These are phyloP conservation scores for Pholiota conissans DNA, from an alignment of 768 basidiomycete genomes.

Conservation along the genomic window DNA sequence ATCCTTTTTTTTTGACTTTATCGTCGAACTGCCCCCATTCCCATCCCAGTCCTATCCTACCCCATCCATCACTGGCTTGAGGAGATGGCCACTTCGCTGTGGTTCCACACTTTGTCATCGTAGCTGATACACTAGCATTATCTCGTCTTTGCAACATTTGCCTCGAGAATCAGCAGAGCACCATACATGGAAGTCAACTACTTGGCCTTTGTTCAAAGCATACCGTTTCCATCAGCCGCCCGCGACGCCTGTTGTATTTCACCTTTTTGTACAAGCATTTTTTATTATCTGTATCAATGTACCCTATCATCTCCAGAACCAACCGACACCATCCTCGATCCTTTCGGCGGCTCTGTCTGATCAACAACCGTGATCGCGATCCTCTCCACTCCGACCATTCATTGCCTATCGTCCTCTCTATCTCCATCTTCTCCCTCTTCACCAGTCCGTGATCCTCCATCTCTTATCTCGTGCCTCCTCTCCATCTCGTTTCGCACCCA, in stretches of 20 bases:
- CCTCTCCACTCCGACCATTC: slow-evolving; percentile 13
- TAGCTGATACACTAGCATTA: slow-evolving; percentile 75
- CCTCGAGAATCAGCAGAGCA: slow-evolving; percentile 29
- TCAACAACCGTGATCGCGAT: slow-evolving; percentile 23
- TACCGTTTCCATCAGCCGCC: slow-evolving; percentile 12
- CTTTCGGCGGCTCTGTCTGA: slow-evolving; percentile 22
- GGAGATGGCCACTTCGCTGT: slow-evolving; percentile 82
- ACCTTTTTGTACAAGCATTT: slow-evolving; percentile 37
- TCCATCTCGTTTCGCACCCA: slow-evolving; percentile 10
- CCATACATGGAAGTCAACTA: slow-evolving; percentile 28
- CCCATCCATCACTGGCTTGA: slow-evolving; percentile 55
- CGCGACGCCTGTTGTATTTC: slow-evolving; percentile 19
- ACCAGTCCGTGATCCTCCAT: background rate
- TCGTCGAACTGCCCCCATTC: slow-evolving; percentile 38
- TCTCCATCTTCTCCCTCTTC: slow-evolving; percentile 3
- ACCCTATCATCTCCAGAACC: slow-evolving; percentile 21
- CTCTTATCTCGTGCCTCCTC: slow-evolving; percentile 12
- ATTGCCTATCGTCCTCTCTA: background rate
- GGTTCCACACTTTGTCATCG: slow-evolving; percentile 74
- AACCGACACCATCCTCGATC: slow-evolving; percentile 12
- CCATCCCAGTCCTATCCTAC: slow-evolving; percentile 49
- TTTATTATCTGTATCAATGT: slow-evolving; percentile 39
- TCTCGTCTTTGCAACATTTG: slow-evolving; percentile 28
- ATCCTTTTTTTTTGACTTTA: slow-evolving; percentile 37
- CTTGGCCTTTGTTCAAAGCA: slow-evolving; percentile 21